A percentile compares a stretch with the other conserved stretches of the same genome.
These are phyloP conservation scores for Salix exigua DNA, from an alignment of 345 rosid species.

Conservation along the genomic window DNA sequence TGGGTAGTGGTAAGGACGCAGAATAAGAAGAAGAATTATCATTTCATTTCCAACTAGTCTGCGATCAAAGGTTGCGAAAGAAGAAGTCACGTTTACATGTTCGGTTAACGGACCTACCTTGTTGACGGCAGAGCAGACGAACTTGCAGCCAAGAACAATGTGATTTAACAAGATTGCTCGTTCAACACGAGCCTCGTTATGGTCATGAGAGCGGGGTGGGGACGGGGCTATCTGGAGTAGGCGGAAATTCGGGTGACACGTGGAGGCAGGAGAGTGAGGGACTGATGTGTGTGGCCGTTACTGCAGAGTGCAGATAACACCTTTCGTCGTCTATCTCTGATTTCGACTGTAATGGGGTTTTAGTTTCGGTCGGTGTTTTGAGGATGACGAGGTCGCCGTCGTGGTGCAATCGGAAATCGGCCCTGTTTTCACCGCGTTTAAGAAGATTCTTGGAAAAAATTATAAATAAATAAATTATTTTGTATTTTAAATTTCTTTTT, in stretches of 20 bases:
- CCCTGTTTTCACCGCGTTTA: no score
- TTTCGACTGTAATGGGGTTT: constrained; percentile 15
- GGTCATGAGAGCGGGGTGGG: constrained; percentile 46
- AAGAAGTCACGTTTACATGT: neutral
- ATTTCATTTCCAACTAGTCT: neutral
- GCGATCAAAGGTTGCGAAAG: neutral
- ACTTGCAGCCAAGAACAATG: constrained; percentile 98
- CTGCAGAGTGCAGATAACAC: constrained; percentile 33
- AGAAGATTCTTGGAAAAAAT: no score
- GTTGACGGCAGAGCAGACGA: constrained; percentile 90
- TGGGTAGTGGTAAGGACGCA: neutral
- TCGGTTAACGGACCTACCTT: constrained; percentile 46
- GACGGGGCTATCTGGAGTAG: constrained; percentile 20
- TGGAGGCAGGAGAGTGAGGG: constrained; percentile 32
- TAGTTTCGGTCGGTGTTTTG: neutral
- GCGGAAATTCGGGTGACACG: constrained; percentile 49
- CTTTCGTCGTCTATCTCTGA: constrained; percentile 20
- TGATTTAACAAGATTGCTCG: constrained; percentile 87
- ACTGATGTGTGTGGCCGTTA: constrained; percentile 41
- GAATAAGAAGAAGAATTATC: neutral
- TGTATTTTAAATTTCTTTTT: no score
- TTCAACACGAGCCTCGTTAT: constrained; percentile 81
- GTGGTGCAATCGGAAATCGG: neutral
- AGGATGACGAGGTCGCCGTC: constrained; percentile 15
- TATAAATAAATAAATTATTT: no score